phyloP scores from a whole-genome alignment of 148 eudicot species.

The Bassia scoparia region DNA sequence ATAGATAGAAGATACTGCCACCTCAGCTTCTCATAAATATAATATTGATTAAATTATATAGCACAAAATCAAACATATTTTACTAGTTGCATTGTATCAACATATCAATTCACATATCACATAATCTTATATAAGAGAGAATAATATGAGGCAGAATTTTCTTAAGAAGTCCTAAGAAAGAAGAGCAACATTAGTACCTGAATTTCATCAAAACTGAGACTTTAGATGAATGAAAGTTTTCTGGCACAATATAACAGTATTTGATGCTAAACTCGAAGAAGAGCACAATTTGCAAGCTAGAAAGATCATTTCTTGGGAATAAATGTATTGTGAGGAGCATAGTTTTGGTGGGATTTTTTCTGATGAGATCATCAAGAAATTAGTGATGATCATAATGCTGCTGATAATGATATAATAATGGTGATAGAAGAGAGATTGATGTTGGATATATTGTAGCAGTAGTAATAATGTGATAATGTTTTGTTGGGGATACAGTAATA shows the following conservation, averaged over 20 bases:
- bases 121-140: no score
- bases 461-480: constrained; percentile 7
- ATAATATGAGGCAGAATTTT: constrained; percentile 29
- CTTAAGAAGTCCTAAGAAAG: constrained; percentile 33
- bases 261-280: constrained; percentile 20
- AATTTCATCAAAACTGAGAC: constrained; percentile 7
- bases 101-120: no score
- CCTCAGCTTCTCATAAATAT: not conserved
- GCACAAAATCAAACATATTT: no score
- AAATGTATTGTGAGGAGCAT: not conserved
- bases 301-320: not conserved
- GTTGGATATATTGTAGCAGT: not conserved
- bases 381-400: not conserved
- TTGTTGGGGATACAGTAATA: no score
- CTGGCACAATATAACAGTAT: constrained; percentile 23
- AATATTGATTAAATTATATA: not conserved
- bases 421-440: constrained; percentile 7
- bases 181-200: constrained; percentile 35
- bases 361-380: not conserved
- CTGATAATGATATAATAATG: not conserved
- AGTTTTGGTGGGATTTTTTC: constrained; percentile 20
- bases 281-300: not conserved
- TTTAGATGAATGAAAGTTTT: constrained; percentile 34
- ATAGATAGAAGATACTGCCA: constrained; percentile 42
- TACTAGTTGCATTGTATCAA: no score